Evolutionary conservation across 768 basidiomycete genomes (phyloP), one percentile per base, ranked within the genome.

Genomic region (Naganishia friedmannii): DNA sequence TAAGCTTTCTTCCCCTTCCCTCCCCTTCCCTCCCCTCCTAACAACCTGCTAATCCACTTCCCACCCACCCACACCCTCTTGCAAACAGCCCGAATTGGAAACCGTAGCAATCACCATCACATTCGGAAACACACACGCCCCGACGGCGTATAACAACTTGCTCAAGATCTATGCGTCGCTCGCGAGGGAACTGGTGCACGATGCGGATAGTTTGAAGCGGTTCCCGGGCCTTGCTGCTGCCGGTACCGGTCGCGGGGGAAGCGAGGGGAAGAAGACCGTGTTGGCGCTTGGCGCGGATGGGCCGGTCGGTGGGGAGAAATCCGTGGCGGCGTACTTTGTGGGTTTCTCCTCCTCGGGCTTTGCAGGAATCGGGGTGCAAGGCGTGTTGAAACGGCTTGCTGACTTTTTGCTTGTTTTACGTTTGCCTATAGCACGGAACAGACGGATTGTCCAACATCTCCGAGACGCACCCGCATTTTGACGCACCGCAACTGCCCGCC

Each of bases 321-420:
- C 90, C 76, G 88, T 85, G 65, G 93, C 93, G 17, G 85, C 88
- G 72, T 92, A 91, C 78, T 95, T 96, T 57, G 81, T 80, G 73
- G 69, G 81, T 77, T n/a, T 4, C 45, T 21, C 26, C 53, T 21
- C 15, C 9, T n/a, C n/a, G n/a, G n/a, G n/a, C n/a, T n/a, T n/a
- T n/a, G n/a, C n/a, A n/a, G 34, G 12, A 5, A 37, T 37, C 34
- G 12, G 34, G 12, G 12, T 37, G 34, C 34, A 37, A 4, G 34
- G n/a, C n/a, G n/a, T n/a, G n/a, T n/a, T n/a, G n/a, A n/a, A 37
- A 37, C 12, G 34, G 34, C 34, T 37, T 37, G 12, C 34, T 37
- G 34, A 37, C 34, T 37, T 37, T 12, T 4, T 37, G 34, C 34
- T 37, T 37, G 34, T 37, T 37, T 37, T 15, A n/a, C n/a, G n/a